Base-by-base conservation (phyloP, 148 eudicot species). In the Simmondsia chinensis region DNA sequence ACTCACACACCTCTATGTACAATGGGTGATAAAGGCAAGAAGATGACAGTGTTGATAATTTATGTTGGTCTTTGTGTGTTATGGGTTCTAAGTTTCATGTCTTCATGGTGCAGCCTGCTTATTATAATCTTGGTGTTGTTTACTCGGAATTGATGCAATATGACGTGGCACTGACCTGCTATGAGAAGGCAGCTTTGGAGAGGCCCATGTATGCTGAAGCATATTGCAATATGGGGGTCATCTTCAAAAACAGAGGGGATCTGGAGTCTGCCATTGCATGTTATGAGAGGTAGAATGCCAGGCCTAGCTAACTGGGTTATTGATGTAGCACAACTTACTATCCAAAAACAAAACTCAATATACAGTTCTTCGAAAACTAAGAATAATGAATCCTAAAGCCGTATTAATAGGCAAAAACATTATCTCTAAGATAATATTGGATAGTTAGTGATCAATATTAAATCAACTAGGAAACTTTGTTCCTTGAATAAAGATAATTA, bases 201-300 rank as follows among this genome's bases (percentile, higher is more conserved):
- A 76, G 96, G 60, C 99, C 99, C 34, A 86, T 91, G 96, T 91
- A 91, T 75, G 94, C 96, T 38, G 99, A 91, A 77, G 99, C 99
- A 44, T 91, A 82, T 61, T 91, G 99, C 75, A 91, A 91, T 61
- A 91, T 91, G 95, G 99, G 99, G 54, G 96, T 91, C 55, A 91
- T 91, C 46, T 91, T 50, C 73, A 91, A 91, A 66, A 91, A 91
- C 57, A 74, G 88, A 53, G 96, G 96, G 57, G 96, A 91, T 46
- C 68, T 91, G 67, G 95, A 86, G 74, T 72, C 88, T 27, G 95
- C 99, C 51, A 86, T 91, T 61, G 70, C 99, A 54, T 91, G 96
- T 71, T 91, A 91, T 61, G 99, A 91, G 66, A 82, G 99, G 99
- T 91, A 52, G 52, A 17, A 39, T 45, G 8, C 14, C 19, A 43